phyloP scores from a whole-genome alignment of 1,284 basidiomycete genomes.

The Melampsora americana region DNA sequence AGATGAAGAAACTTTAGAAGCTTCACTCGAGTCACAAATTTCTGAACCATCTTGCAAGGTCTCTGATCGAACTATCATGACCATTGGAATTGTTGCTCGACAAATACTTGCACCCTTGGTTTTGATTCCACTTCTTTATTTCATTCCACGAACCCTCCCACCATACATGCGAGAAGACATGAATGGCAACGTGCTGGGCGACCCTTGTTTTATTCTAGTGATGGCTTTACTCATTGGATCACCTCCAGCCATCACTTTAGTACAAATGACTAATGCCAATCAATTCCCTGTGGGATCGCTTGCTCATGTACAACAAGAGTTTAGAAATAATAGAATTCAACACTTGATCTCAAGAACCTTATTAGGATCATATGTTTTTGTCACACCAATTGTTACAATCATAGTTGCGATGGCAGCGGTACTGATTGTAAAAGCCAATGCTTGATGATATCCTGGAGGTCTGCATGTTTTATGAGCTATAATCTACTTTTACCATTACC shows the following conservation, averaged over 20 bases:
- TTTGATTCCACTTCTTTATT: conserved; percentile 22
- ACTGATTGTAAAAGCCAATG: conserved; percentile 5
- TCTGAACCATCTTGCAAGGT: conserved; percentile 19
- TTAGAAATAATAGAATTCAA: conserved; percentile 44
- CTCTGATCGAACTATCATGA: conserved; percentile 29
- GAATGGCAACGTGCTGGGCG: neutral
- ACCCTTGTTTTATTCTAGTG: conserved; percentile 23
- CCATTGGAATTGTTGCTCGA: conserved; percentile 37
- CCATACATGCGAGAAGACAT: neutral
- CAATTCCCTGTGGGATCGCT: conserved; percentile 45
- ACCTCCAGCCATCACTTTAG: conserved; percentile 50
- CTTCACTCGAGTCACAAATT: conserved; percentile 21
- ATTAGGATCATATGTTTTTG: conserved; percentile 50
- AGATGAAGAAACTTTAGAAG: conserved; percentile 18
- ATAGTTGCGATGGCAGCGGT: conserved; percentile 30
- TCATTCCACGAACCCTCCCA: neutral
- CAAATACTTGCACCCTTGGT: conserved; percentile 26
- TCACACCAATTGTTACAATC: conserved; percentile 46
- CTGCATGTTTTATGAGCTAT: no score
- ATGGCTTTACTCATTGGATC: conserved; percentile 32
- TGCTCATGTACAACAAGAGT: conserved; percentile 12
- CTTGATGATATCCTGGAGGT: neutral
- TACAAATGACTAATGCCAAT: conserved; percentile 47
- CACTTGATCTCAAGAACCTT: conserved; percentile 49
- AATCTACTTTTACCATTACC: no score